Evolutionary conservation across 2,329 filamentous ascomycete species (phyloP), one percentile per base, ranked within the genome.

Genomic region (Trichoderma endophyticum): DNA sequence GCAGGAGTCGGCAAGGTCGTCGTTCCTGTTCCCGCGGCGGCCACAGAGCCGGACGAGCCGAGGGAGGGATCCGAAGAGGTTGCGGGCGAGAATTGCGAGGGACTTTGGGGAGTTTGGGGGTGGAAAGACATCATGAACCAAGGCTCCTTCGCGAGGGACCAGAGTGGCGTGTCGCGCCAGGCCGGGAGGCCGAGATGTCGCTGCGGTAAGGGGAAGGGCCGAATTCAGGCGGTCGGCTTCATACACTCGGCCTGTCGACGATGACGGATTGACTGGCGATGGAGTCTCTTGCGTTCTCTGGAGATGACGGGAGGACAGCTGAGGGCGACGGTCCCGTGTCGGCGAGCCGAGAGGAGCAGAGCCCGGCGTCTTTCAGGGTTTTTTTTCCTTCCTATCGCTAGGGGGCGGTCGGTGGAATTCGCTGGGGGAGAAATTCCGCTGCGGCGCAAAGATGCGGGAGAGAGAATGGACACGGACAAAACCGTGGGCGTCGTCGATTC

Each of bases 21-120:
- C 67, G 85, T 63, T 54, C 66, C 83, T 75, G 84, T 83, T 71
- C 84, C 85, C 71, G 84, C 83, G 57, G 72, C 73, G 62, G 74
- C 73, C 79, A 86, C 86, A 71, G 87, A 87, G 75, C 81, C 84
- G 76, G 83, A 84, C 79, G 84, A 83, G 82, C 85, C 87, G 71
- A 83, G 83, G 77, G 81, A 82, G 75, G 82, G 82, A 77, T 88
- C 87, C 79, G 83, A 86, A 73, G 83, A 84, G 75, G 84, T 86
- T 77, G 83, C 86, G 74, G 87, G 86, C 75, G 87, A 89, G 78
- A 86, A 84, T 79, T 89, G 87, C 79, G 88, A 90, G 79, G 89
- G 89, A 80, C 89, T 91, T 84, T 91, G 89, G 79, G 89, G 89
- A 77, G 89, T 91, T 78, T 88, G 88, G 77, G 89, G 89, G 80